Conservation (phyloP, 1,284 basidiomycete genomes). For the Polyporus tsugae region DNA sequence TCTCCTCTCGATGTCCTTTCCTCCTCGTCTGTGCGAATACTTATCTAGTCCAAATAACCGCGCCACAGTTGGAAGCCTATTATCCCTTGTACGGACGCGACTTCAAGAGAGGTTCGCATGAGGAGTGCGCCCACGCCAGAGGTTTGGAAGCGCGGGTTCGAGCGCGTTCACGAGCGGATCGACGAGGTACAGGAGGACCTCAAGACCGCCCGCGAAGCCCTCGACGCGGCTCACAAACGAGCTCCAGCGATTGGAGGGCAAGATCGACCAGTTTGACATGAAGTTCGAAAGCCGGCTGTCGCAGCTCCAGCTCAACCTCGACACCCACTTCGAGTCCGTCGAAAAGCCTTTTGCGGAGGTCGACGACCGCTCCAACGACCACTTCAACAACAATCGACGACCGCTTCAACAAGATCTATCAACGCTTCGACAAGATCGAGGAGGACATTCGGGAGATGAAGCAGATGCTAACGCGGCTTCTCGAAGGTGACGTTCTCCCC, state of each 20-base stretch:
- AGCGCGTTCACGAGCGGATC: background rate
- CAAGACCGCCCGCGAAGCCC: background rate
- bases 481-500: background rate
- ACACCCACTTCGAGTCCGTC: background rate
- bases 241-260: background rate
- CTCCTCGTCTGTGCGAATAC: background rate
- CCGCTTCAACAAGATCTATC: too few species aligned
- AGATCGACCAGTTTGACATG: background rate
- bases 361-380: too few species aligned
- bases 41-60: background rate
- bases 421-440: background rate
- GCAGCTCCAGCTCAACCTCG: background rate
- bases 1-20: too few species aligned
- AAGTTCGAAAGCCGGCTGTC: background rate
- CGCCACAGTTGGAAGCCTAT: background rate
- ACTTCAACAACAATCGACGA: too few species aligned
- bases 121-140: background rate
- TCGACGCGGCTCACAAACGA: background rate
- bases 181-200: background rate
- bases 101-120: background rate
- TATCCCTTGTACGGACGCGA: background rate
- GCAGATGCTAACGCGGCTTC: background rate
- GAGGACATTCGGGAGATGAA: background rate
- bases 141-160: background rate
- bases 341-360: too few species aligned